Base-by-base conservation (phyloP, 2,329 filamentous ascomycete species). In the Aspergillus ochraceus region DNA sequence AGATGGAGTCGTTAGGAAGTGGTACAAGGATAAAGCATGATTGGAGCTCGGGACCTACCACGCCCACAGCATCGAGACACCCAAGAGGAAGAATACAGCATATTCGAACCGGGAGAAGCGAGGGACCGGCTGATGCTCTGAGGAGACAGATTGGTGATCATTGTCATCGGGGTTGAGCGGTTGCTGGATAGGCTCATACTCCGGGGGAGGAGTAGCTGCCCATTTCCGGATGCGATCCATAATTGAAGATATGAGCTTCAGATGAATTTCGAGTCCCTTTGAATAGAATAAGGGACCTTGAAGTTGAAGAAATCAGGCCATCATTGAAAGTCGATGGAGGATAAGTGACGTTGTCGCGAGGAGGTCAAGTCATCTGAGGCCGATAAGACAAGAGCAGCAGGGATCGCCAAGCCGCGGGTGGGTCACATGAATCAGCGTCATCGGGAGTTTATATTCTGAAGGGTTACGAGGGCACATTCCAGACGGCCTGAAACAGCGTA, bases 11-110 rank as follows among this genome's bases (percentile, higher is more conserved):
- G 36, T 54, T 52, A 64, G 49, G 52, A 30, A 50, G 24, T 20
- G 46, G 54, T 60, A 47, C 51, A 20, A 14, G 4, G 24, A 24
- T 51, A 14, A 39, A 14, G 52, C 49, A 14, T 29, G 19, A 6
- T 30, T 9, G 24, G 9, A 14, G 46, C 6, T 42, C 14, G 53
- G 30, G 58, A 69, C 85, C 67, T 85, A 96, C 94, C 94, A 98
- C 57, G 94, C 92, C 94, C 94, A 98, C 49, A 98, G 83, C 95
- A 98, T 98, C 55, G 93, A 91, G 58, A 97, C 83, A 54, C 95
- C 95, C 26, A 98, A 81, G 54, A 97, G 79, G 58, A 90, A 81
- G 76, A 98, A 98, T 71, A 97, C 88, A 68, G 78, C 80, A 77
- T 98, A 99, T 74, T 96, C 91, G 39, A 91, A 71, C 87, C 90